Percentiles rank a stretch among this genome's conserved stretches.
Conservation (phyloP, 352 stramenopile species). For the Detonula confervacea region DNA sequence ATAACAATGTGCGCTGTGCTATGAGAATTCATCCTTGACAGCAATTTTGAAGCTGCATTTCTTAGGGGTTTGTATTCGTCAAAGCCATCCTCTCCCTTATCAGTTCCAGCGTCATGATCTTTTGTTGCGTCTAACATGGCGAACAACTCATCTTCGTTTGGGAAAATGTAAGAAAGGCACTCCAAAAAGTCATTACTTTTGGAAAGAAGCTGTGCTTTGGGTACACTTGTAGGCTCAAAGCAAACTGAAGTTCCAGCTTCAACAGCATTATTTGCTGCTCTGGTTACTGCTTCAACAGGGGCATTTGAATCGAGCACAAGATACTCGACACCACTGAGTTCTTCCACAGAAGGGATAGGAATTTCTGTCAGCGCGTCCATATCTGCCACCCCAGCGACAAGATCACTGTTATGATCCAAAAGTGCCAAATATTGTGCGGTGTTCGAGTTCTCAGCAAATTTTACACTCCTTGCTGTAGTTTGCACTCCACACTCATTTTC, state of each 20-base stretch:
- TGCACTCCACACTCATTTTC: slow-evolving; percentile 49
- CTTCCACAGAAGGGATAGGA: slow-evolving; percentile 43
- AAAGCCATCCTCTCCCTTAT: slow-evolving; percentile 3
- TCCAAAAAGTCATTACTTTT: slow-evolving; percentile 50
- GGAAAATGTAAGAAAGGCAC: slow-evolving; percentile 59
- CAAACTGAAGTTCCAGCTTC: slow-evolving; percentile 50
- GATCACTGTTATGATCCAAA: slow-evolving; percentile 55
- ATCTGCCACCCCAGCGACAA: slow-evolving; percentile 69
- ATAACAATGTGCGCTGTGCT: slow-evolving; percentile 53
- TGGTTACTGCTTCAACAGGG: slow-evolving; percentile 30
- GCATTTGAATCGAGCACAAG: slow-evolving; percentile 74
- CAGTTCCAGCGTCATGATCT: neutral
- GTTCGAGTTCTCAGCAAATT: slow-evolving; percentile 29
- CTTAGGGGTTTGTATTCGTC: slow-evolving; percentile 34
- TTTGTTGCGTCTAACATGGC: slow-evolving; percentile 49
- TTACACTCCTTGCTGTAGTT: slow-evolving; percentile 34
- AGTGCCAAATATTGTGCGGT: slow-evolving; percentile 73
- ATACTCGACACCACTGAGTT: slow-evolving; percentile 54
- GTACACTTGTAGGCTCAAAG: slow-evolving; percentile 74
- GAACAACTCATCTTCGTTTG: slow-evolving; percentile 70
- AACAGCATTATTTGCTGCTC: slow-evolving; percentile 44
- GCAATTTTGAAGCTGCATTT: slow-evolving; percentile 36
- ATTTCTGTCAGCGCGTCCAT: slow-evolving; percentile 63
- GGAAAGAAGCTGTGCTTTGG: slow-evolving; percentile 51
- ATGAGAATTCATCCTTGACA: slow-evolving; percentile 55